Base-by-base conservation (phyloP, 2,329 filamentous ascomycete genomes). In the Peltaster fructicola region DNA sequence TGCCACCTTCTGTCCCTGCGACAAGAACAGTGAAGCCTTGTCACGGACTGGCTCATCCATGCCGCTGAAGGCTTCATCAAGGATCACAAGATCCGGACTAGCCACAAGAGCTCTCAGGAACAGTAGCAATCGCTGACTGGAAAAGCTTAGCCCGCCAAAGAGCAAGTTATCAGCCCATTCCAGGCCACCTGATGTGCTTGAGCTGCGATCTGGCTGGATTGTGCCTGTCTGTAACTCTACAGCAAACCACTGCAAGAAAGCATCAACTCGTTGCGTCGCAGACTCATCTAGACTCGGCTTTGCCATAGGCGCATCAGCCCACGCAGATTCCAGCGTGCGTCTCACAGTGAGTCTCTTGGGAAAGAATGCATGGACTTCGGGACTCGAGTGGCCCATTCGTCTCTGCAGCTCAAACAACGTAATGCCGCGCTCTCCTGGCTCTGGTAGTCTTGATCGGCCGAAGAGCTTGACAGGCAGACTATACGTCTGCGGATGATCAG, bases 401-500 rank as follows among this genome's bases (percentile, higher is more conserved):
- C 72, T 63, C 48, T 95, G 88, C 6, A 98, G 69, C 34, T 95
- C 84, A 60, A 91, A 95, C 30, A 93, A 76, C 0, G 80, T 90
- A 16, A 95, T 70, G 0, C 80, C 82, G 0, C 65, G 64, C 26
- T 67, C 48, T 0, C 75, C 77, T 0, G 67, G 65, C 27, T 76
- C 68, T 0, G 85, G 82, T 0, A 93, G 60, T 11, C 88, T 69
- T 27, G 74, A 75, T 12, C 71, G 70, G 1, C 82, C 81, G 45
- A 98, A 95, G 8, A 93, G 61, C 38, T 68, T 74, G 32, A 98
- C 74, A 1, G 85, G 84, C 13, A 84, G 67, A 0, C 79, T 80
- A 48, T 95, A 98, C 0, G 84, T 73, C 50, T 95, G 85, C 0
- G 88, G 88, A 41, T 98, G 88, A 43, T 98, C 88, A 1, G 85